Evolutionary conservation across 2,329 filamentous ascomycete genomes (phyloP).

Genomic region (Tothia fuscella): DNA sequence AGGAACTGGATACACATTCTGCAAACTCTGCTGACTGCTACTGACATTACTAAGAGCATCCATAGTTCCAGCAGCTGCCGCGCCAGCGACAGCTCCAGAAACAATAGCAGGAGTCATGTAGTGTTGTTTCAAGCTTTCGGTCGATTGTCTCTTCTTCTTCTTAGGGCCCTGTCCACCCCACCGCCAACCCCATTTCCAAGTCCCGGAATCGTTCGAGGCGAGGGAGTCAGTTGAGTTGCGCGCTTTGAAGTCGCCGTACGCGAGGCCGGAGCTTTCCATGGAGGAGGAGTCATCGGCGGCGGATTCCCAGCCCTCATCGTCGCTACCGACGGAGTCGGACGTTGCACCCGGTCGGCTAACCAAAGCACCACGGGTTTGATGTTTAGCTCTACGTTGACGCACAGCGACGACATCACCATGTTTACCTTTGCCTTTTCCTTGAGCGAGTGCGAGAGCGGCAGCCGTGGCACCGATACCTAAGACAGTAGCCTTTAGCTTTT

Average conservation of each 20-base stretch:
- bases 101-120: slow-evolving; percentile 25
- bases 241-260: slow-evolving; percentile 43
- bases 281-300: slow-evolving; percentile 11
- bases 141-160: slow-evolving; percentile 25
- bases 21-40: slow-evolving; percentile 39
- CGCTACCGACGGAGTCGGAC: slow-evolving; percentile 36
- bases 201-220: slow-evolving; percentile 40
- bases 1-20: slow-evolving; percentile 54
- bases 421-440: slow-evolving; percentile 17
- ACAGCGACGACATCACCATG: slow-evolving; percentile 26
- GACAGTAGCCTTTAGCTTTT: slow-evolving; percentile 34
- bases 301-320: slow-evolving; percentile 33
- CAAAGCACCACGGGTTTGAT: no score
- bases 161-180: slow-evolving; percentile 40
- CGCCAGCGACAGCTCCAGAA: slow-evolving; percentile 30
- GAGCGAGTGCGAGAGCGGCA: slow-evolving; percentile 34
- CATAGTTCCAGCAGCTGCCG: slow-evolving; percentile 34
- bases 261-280: slow-evolving; percentile 33
- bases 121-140: slow-evolving; percentile 6
- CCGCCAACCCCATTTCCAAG: slow-evolving; percentile 48
- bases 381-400: slow-evolving; percentile 19
- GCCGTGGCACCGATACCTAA: slow-evolving; percentile 36
- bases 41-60: slow-evolving; percentile 29
- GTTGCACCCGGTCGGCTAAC: slow-evolving; percentile 15
- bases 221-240: slow-evolving; percentile 40